A percentile compares a stretch with the other conserved stretches of the same genome.
phyloP scores from a whole-genome alignment of 192 early-diverging fungal species.

The Gamsiella multidivaricata region DNA sequence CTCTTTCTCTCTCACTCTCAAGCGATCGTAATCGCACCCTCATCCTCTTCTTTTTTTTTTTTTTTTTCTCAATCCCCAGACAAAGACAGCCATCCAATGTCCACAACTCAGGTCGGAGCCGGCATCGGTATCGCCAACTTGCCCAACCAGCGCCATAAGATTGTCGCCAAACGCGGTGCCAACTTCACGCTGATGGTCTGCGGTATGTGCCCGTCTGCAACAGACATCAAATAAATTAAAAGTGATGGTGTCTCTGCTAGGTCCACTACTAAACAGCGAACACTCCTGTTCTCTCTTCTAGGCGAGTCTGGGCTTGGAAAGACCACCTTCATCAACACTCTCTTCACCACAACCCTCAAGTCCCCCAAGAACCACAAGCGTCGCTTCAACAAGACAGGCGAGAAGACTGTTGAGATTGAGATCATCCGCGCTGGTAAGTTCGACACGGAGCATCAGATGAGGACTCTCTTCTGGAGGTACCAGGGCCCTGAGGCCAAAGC shows the following conservation, averaged over 20 bases:
- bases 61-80: no score
- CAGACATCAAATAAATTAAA: background rate
- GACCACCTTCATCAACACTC: constrained; percentile 99
- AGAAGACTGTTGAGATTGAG: constrained; percentile 97
- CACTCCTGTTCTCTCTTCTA: constrained; percentile 29
- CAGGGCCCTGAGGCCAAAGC: background rate
- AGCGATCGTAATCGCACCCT: no score
- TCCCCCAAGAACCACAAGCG: constrained; percentile 86
- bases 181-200: constrained; percentile 97
- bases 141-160: constrained; percentile 98
- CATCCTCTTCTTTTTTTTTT: background rate
- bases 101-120: constrained; percentile 56
- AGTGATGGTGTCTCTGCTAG: background rate
- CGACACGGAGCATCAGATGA: background rate
- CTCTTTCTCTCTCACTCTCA: no score
- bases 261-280: background rate
- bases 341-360: constrained; percentile 94
- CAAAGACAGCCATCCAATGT: no score
- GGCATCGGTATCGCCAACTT: constrained; percentile 97
- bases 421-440: constrained; percentile 92
- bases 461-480: no score
- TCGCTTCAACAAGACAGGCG: constrained; percentile 93
- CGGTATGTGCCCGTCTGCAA: constrained; percentile 60
- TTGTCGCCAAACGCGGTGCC: constrained; percentile 96
- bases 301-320: constrained; percentile 98